Conservation (phyloP, 2,329 filamentous ascomycete genomes). For the Alternaria postmessia region DNA sequence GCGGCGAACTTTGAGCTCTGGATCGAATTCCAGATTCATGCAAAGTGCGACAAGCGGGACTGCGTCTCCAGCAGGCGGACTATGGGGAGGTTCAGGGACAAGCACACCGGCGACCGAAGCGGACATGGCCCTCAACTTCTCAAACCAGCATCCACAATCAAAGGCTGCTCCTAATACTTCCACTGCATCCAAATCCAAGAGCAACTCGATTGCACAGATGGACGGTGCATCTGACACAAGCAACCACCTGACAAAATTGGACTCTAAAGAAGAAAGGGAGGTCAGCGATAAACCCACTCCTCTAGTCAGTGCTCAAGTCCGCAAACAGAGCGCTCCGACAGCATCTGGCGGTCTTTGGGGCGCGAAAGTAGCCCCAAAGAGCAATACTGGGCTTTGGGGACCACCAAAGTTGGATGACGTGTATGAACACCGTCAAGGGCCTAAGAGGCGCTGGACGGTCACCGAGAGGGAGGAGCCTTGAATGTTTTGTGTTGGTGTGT, state of each 20-base stretch:
- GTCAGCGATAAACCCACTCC: conserved; percentile 44
- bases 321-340: conserved; percentile 20
- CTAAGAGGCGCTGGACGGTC: conserved; percentile 57
- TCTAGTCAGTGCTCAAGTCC: conserved; percentile 30
- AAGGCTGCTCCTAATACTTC: conserved; percentile 14
- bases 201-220: conserved; percentile 12
- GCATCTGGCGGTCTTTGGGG: conserved; percentile 38
- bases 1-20: conserved; percentile 48
- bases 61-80: conserved; percentile 40
- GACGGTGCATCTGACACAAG: conserved; percentile 16
- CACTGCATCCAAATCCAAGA: conserved; percentile 15
- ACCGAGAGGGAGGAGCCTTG: conserved; percentile 41
- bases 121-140: conserved; percentile 48
- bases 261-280: conserved; percentile 40
- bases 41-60: conserved; percentile 28
- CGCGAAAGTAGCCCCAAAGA: conserved; percentile 25
- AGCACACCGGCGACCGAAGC: conserved; percentile 29
- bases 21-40: conserved; percentile 34
- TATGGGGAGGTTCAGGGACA: conserved; percentile 53
- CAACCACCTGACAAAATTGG: conserved; percentile 20
- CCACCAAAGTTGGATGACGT: conserved; percentile 45
- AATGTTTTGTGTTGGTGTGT: not conserved
- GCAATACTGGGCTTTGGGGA: conserved; percentile 55
- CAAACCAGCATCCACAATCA: conserved; percentile 31
- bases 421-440: conserved; percentile 49